Percentiles rank a stretch among this genome's conserved stretches.
phyloP scores from a whole-genome alignment of 352 stramenopile species.

The Pythium rhizo-oryzae region DNA sequence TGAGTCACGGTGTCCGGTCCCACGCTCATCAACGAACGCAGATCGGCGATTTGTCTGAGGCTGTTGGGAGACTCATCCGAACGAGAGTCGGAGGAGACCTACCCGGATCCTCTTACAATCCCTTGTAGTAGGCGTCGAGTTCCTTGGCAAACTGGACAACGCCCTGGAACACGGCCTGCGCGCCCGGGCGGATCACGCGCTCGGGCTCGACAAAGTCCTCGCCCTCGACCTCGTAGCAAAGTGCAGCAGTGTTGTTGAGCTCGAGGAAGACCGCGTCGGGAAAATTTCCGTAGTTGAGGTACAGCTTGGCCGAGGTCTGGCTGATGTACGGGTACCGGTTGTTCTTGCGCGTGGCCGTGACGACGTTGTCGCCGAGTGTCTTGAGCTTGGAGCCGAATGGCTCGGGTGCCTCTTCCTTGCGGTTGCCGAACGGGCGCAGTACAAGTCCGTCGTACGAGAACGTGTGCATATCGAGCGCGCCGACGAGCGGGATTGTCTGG shows the following conservation, averaged over 20 bases:
- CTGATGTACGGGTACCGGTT: constrained; percentile 20
- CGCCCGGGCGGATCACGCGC: constrained; percentile 27
- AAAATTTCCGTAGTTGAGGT: constrained; percentile 34
- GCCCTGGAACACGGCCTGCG: constrained; percentile 28
- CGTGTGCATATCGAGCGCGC: constrained; percentile 32
- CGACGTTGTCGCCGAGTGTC: constrained; percentile 24
- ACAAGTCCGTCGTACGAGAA: constrained; percentile 22
- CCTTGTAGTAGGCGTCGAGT: constrained; percentile 26
- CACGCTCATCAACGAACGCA: not conserved
- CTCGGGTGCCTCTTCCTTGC: constrained; percentile 4
- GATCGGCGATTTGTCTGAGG: not conserved
- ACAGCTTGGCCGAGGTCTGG: constrained; percentile 19
- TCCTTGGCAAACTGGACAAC: constrained; percentile 34
- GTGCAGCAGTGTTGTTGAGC: constrained; percentile 26
- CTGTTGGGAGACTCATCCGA: not conserved
- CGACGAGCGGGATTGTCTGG: constrained; percentile 17
- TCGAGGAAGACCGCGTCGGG: constrained; percentile 31
- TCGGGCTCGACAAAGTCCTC: constrained; percentile 31
- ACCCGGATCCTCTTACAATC: constrained; percentile 11
- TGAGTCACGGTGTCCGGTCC: no score
- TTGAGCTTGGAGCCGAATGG: constrained; percentile 31
- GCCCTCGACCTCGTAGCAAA: constrained; percentile 38
- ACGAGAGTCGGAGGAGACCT: not conserved
- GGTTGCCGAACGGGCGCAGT: constrained; percentile 29
- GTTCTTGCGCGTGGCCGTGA: constrained; percentile 11